Evolutionary conservation across 2,329 filamentous ascomycete species (phyloP).

Genomic region (Pseudocercospora eumusae): DNA sequence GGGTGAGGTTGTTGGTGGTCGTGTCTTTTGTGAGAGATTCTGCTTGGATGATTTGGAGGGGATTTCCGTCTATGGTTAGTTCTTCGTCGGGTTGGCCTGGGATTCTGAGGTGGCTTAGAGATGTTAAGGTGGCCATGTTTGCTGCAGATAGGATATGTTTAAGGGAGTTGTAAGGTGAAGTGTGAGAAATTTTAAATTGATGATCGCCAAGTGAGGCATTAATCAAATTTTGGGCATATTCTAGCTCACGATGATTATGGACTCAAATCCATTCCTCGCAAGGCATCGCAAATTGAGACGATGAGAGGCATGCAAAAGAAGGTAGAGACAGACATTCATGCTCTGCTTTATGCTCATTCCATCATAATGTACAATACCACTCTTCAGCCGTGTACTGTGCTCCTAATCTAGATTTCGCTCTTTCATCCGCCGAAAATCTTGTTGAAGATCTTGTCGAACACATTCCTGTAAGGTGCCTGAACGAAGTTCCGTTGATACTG

Average conservation of each 20-base stretch:
- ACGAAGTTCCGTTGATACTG: conserved; percentile 31
- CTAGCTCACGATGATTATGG: neutral
- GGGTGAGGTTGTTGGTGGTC: conserved; percentile 12
- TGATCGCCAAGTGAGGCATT: neutral
- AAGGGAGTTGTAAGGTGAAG: neutral
- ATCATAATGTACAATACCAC: neutral
- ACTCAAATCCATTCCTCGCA: neutral
- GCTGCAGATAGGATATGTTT: neutral
- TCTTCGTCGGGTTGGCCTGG: conserved; percentile 7
- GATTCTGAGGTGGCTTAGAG: conserved; percentile 8
- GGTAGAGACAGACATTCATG: neutral
- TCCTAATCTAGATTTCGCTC: neutral
- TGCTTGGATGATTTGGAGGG: conserved; percentile 7
- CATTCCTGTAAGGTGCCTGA: conserved; percentile 35
- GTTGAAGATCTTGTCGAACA: conserved; percentile 47
- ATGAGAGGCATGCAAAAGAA: neutral
- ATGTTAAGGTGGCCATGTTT: neutral
- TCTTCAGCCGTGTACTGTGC: neutral
- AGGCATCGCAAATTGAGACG: neutral
- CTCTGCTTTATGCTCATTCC: neutral
- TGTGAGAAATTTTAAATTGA: neutral
- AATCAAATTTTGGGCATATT: neutral
- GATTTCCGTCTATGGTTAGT: conserved; percentile 11
- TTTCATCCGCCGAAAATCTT: conserved; percentile 45
- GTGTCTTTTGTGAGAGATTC: conserved; percentile 1